A percentile compares a stretch with the other conserved stretches of the same genome.
These are phyloP conservation scores for Globisporangium uncinulatum DNA, from an alignment of 352 stramenopile genomes.

Conservation along the genomic window DNA sequence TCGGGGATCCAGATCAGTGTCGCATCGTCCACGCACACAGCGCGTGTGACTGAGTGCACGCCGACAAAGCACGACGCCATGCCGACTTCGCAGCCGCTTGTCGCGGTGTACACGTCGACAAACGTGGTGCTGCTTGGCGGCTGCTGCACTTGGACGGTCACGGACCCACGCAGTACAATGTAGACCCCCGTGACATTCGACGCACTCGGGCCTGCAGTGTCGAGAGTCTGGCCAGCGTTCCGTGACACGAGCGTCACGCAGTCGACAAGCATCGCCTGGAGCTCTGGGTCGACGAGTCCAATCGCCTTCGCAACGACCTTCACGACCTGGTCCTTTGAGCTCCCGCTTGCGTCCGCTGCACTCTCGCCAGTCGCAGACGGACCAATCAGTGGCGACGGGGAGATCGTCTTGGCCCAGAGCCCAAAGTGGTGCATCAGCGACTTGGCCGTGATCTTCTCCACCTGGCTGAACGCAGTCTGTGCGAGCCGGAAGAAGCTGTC, in stretches of 20 bases:
- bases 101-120: slow-evolving; percentile 43
- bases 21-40: slow-evolving; percentile 42
- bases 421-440: slow-evolving; percentile 83
- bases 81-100: slow-evolving; percentile 59
- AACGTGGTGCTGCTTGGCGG: slow-evolving; percentile 26
- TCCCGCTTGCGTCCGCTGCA: slow-evolving; percentile 1
- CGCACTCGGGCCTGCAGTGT: background rate
- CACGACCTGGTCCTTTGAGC: slow-evolving; percentile 21
- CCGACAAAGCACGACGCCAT: slow-evolving; percentile 65
- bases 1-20: slow-evolving; percentile 54
- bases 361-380: slow-evolving; percentile 14
- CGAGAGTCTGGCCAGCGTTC: slow-evolving; percentile 22
- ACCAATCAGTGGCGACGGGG: slow-evolving; percentile 24
- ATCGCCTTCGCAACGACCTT: slow-evolving; percentile 35
- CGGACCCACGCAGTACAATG: slow-evolving; percentile 49
- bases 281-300: slow-evolving; percentile 33
- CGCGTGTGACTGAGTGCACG: slow-evolving; percentile 29
- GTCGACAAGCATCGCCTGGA: slow-evolving; percentile 23
- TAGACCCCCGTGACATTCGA: slow-evolving; percentile 27
- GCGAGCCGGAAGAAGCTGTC: slow-evolving; percentile 71
- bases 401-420: slow-evolving; percentile 36
- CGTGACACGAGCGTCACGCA: slow-evolving; percentile 30
- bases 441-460: slow-evolving; percentile 78
- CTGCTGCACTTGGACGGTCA: slow-evolving; percentile 47
- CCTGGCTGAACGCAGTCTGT: slow-evolving; percentile 70